These are phyloP conservation scores for Cryptococcus sp. DNA, from an alignment of 1,284 basidiomycete species.

Conservation along the genomic window DNA sequence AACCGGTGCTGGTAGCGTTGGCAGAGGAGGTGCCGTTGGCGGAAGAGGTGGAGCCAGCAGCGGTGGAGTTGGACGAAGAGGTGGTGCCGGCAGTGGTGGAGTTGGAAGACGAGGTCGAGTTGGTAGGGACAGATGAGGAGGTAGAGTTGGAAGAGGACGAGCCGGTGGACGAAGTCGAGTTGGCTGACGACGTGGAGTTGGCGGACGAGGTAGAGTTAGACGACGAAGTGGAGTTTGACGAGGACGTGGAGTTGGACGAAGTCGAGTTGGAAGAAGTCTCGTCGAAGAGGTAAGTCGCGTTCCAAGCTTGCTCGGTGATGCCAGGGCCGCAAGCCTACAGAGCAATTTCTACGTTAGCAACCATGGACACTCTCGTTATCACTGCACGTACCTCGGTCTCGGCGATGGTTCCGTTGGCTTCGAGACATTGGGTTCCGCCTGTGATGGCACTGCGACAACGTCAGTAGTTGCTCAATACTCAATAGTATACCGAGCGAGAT, in stretches of 20 bases:
- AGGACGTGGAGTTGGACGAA: neutral
- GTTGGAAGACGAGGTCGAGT: no score
- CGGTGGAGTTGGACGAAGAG: no score
- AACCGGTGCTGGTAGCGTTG: no score
- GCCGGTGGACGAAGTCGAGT: no score
- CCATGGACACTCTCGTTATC: no score
- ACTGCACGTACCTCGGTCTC: slow-evolving; percentile 21
- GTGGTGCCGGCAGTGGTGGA: no score
- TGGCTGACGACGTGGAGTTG: no score
- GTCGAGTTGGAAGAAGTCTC: slow-evolving; percentile 1
- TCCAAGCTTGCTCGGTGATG: slow-evolving; percentile 14
- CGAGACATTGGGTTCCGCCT: slow-evolving; percentile 20
- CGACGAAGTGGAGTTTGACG: neutral
- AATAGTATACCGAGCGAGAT: neutral
- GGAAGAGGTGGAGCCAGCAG: no score
- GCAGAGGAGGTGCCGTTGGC: no score
- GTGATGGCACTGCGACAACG: slow-evolving; percentile 9
- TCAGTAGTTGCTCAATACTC: neutral
- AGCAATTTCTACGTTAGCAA: slow-evolving; percentile 7
- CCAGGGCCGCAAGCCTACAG: neutral
- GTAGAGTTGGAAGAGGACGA: no score
- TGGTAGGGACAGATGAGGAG: no score
- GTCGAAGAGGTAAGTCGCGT: slow-evolving; percentile 27
- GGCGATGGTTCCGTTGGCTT: slow-evolving; percentile 12
- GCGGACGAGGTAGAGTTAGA: no score